Percentiles rank a stretch among this genome's conserved stretches.
Evolutionary conservation across 208 protist genomes (phyloP).

Genomic region (Leishmania tarentolae): DNA sequence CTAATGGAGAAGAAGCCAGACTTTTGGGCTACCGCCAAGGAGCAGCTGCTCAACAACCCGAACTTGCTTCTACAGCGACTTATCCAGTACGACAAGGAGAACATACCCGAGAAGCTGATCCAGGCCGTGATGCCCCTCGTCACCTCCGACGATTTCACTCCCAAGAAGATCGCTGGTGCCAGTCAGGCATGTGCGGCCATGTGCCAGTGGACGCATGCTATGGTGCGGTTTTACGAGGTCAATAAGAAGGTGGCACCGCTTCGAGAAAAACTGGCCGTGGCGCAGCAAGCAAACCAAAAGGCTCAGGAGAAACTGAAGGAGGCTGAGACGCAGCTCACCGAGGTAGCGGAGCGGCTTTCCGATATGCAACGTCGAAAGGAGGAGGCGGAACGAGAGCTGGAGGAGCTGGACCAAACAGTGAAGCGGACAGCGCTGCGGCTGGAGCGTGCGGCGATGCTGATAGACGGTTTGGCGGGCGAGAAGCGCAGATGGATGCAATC

Average conservation of each 20-base stretch:
- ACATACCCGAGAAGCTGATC: constrained; percentile 95
- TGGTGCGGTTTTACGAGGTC: constrained; percentile 97
- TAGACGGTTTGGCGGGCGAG: constrained; percentile 96
- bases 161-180: constrained; percentile 94
- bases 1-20: constrained; percentile 96
- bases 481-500: constrained; percentile 94
- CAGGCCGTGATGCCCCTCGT: constrained; percentile 94
- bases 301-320: constrained; percentile 90
- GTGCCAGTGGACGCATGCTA: constrained; percentile 98
- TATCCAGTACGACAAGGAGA: constrained; percentile 97
- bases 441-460: constrained; percentile 95
- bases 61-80: constrained; percentile 92
- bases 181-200: constrained; percentile 97
- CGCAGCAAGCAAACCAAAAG: constrained; percentile 93
- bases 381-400: constrained; percentile 93
- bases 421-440: constrained; percentile 95
- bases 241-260: constrained; percentile 96
- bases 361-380: constrained; percentile 94
- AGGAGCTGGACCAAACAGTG: constrained; percentile 93
- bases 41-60: constrained; percentile 92
- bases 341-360: constrained; percentile 93
- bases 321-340: constrained; percentile 89
- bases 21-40: constrained; percentile 96
- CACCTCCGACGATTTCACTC: constrained; percentile 94
- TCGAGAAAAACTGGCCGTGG: constrained; percentile 84